Conservation (phyloP, 306 rosid species). For the Vicia sativa region DNA sequence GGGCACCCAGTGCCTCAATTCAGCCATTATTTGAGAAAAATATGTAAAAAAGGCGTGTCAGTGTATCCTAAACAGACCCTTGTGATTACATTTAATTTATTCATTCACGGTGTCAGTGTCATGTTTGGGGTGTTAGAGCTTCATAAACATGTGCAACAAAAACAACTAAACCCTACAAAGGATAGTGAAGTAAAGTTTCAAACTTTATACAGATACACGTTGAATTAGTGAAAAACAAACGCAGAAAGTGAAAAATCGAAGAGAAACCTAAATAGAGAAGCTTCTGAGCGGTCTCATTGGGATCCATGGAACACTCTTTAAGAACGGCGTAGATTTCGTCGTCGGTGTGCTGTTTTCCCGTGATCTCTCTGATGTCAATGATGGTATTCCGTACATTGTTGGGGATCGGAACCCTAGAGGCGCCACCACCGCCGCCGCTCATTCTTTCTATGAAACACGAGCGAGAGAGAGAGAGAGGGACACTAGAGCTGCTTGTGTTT, state of each 20-base stretch:
- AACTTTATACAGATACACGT: slow-evolving; percentile 18
- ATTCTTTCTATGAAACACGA: slow-evolving; percentile 25
- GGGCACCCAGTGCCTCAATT: neutral
- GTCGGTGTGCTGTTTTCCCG: slow-evolving; percentile 81
- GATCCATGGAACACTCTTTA: slow-evolving; percentile 82
- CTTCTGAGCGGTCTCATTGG: slow-evolving; percentile 80
- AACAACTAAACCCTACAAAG: slow-evolving; percentile 22
- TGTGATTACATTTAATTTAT: too few species aligned
- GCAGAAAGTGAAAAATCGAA: neutral
- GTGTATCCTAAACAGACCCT: too few species aligned
- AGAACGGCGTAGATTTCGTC: slow-evolving; percentile 81
- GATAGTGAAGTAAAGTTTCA: slow-evolving; percentile 26
- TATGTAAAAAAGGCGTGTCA: too few species aligned
- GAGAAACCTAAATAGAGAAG: slow-evolving; percentile 59
- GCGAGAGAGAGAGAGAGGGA: slow-evolving; percentile 25
- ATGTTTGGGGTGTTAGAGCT: too few species aligned
- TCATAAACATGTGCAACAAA: neutral
- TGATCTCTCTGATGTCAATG: slow-evolving; percentile 72
- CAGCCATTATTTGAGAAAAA: slow-evolving; percentile 13
- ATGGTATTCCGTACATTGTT: slow-evolving; percentile 58
- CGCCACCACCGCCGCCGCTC: slow-evolving; percentile 64
- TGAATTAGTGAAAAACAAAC: neutral
- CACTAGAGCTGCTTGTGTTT: slow-evolving; percentile 25
- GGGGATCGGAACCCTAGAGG: slow-evolving; percentile 76
- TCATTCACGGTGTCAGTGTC: too few species aligned